Base-by-base conservation (phyloP, 495 filamentous ascomycete genomes). In the Aspergillus haitiensis region DNA sequence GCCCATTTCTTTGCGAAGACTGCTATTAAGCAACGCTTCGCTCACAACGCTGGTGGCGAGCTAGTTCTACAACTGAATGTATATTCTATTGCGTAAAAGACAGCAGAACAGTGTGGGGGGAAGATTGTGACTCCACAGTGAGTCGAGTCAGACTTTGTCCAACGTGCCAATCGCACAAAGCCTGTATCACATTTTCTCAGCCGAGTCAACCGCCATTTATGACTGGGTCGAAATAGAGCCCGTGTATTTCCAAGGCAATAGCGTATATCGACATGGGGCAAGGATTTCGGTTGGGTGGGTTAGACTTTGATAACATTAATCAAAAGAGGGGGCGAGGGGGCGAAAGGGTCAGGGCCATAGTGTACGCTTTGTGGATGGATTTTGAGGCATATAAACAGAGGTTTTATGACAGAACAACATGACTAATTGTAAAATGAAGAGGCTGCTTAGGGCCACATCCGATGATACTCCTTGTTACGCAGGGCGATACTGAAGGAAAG, bases 171-270 rank as follows among this genome's bases (percentile, higher is more conserved):
- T 2, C 15, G 32, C 53, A 46, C 57, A 51, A 35, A 27, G 31
- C 39, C 39, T 36, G 37, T 44, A 31, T 49, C 34, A 11, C 18
- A 47, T 35, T 32, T 31, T 10, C 15, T 40, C 39, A 40, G 13
- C 32, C 58, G 58, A 60, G 58, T 39, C 50, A 54, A 34, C 50
- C 58, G 58, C 58, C 31, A 16, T 54, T 39, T 7, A 33, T n/a
- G 15, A 12, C 13, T 44, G 12, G 40, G 15, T 7, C 21, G 12
- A 32, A 33, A 21, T 15, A 11, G 21, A 12, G 6, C 18, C 48
- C 34, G 10, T 18, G 21, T 51, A 7, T 6, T 51, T 31, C 7
- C 21, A 15, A 5, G 5, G 8, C 48, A 18, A 27, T 3, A 3
- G 21, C 3, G 21, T 27, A 3, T 27, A 3, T 31, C 21, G 21